These are phyloP conservation scores for Nemania abortiva DNA, from an alignment of 2,329 filamentous ascomycete species.

Conservation along the genomic window DNA sequence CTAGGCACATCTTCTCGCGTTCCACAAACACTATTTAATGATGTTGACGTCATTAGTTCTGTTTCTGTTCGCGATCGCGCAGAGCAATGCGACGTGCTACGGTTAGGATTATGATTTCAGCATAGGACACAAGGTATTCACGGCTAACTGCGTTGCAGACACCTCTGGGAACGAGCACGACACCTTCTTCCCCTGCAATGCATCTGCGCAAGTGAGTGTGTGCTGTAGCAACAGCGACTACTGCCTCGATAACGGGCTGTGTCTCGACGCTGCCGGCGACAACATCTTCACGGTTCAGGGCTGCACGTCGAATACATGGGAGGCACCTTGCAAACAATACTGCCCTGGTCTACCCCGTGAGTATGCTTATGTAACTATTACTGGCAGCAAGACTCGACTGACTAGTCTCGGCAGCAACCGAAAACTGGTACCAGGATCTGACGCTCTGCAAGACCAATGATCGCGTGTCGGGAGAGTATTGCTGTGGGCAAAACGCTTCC, in stretches of 20 bases:
- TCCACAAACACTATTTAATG: neutral
- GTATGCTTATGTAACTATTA: constrained; percentile 12
- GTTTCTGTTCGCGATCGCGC: neutral
- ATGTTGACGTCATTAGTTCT: neutral
- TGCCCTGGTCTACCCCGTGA: constrained; percentile 38
- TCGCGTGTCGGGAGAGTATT: constrained; percentile 32
- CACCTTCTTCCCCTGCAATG: constrained; percentile 41
- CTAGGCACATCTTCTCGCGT: neutral
- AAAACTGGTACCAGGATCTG: constrained; percentile 32
- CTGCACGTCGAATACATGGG: constrained; percentile 48
- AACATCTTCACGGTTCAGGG: constrained; percentile 50
- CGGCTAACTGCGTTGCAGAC: constrained; percentile 1
- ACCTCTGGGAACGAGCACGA: constrained; percentile 16
- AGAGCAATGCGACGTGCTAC: constrained; percentile 24
- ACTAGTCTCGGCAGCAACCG: constrained; percentile 3
- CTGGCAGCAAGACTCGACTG: neutral
- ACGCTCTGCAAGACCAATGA: constrained; percentile 34
- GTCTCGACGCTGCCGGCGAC: constrained; percentile 44
- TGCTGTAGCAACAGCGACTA: constrained; percentile 47
- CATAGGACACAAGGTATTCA: neutral
- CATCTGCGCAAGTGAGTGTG: constrained; percentile 37
- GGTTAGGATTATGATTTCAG: neutral
- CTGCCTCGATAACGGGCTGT: constrained; percentile 50
- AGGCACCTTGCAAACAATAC: constrained; percentile 43
- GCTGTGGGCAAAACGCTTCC: constrained; percentile 12